These are phyloP conservation scores for Pleurotus citrinopileatus DNA, from an alignment of 768 basidiomycete genomes.

Conservation along the genomic window DNA sequence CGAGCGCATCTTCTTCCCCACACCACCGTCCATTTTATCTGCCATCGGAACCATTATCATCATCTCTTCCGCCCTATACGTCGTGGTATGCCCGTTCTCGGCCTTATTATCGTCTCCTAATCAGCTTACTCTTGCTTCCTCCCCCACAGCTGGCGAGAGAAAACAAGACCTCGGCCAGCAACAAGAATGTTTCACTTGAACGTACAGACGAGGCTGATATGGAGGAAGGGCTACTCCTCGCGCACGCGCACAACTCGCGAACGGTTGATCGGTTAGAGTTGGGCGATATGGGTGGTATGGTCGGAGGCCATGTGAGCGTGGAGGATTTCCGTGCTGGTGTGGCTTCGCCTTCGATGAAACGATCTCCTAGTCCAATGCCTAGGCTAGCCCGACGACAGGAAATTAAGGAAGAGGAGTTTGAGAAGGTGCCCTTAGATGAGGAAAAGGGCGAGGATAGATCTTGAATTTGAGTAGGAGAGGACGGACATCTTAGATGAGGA, in stretches of 20 bases:
- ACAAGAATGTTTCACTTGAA: background rate
- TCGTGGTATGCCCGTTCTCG: slow-evolving; percentile 42
- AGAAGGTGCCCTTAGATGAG: background rate
- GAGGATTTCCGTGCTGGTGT: slow-evolving; percentile 5
- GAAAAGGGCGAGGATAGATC: background rate
- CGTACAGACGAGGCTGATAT: slow-evolving; percentile 6
- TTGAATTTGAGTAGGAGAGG: too few species aligned
- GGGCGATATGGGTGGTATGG: background rate
- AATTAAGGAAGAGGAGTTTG: background rate
- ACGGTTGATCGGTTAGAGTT: background rate
- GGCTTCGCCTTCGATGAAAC: slow-evolving; percentile 7
- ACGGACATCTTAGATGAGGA: too few species aligned
- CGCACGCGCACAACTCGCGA: background rate
- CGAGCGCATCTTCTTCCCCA: slow-evolving; percentile 48
- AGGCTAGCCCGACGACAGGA: background rate
- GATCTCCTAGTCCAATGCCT: background rate
- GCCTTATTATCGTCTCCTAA: background rate
- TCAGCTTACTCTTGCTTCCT: background rate
- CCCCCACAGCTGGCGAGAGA: slow-evolving; percentile 8
- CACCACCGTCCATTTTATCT: slow-evolving; percentile 43
- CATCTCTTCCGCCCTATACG: slow-evolving; percentile 43
- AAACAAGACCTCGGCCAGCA: background rate
- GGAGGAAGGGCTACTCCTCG: slow-evolving; percentile 13
- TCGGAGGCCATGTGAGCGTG: background rate
- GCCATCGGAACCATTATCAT: slow-evolving; percentile 50